Conservation (phyloP, 1,284 basidiomycete species). For the Lentinula novae-zelandiae region DNA sequence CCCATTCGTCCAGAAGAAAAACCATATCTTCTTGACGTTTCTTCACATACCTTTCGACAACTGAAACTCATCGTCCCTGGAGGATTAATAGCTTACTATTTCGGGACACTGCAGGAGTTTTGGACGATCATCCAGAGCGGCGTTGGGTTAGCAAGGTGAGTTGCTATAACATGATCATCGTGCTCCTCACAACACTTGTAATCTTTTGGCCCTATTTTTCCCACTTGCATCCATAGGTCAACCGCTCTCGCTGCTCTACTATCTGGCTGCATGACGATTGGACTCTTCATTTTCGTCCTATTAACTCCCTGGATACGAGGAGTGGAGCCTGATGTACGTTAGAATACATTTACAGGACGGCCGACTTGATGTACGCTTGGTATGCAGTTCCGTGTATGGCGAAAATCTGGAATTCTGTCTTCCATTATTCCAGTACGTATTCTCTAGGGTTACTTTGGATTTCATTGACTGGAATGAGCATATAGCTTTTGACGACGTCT, state of each 20-base stretch:
- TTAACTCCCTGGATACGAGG: slow-evolving; percentile 61
- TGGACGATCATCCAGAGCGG: slow-evolving; percentile 35
- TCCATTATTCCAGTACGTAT: slow-evolving; percentile 49
- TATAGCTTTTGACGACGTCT: slow-evolving; percentile 54
- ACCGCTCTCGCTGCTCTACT: slow-evolving; percentile 45
- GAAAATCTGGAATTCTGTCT: slow-evolving; percentile 54
- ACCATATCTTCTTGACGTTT: not conserved
- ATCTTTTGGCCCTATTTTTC: slow-evolving; percentile 1
- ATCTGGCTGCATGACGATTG: slow-evolving; percentile 54
- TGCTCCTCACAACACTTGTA: not conserved
- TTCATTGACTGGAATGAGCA: slow-evolving; percentile 8
- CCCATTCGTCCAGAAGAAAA: not conserved
- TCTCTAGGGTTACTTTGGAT: not conserved
- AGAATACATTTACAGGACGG: not conserved
- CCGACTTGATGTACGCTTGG: not conserved
- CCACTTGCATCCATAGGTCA: slow-evolving; percentile 33
- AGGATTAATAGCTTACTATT: slow-evolving; percentile 53
- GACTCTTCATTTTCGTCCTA: slow-evolving; percentile 70
- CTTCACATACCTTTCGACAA: slow-evolving; percentile 31
- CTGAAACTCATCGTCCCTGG: slow-evolving; percentile 73
- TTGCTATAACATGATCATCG: slow-evolving; percentile 5
- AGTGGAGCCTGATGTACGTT: slow-evolving; percentile 60
- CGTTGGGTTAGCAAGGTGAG: slow-evolving; percentile 49
- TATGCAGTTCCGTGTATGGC: slow-evolving; percentile 58
- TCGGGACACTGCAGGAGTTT: slow-evolving; percentile 51